phyloP scores from a whole-genome alignment of 257 asterid species.

The Jasminum sambac region DNA sequence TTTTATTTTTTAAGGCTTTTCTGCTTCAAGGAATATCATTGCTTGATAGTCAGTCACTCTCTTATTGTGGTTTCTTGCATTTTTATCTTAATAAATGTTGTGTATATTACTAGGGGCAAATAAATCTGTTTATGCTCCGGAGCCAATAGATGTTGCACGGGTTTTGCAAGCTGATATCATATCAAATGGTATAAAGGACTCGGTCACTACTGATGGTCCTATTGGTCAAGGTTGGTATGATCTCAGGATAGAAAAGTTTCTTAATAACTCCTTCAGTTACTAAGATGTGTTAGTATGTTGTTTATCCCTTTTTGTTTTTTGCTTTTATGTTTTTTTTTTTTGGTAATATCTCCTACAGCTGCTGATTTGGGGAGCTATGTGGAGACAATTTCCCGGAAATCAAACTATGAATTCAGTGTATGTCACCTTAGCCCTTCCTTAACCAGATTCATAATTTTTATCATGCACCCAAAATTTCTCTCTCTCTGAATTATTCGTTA shows the following conservation, averaged over 20 bases:
- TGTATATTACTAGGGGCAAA: constrained; percentile 58
- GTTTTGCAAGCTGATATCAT: constrained; percentile 76
- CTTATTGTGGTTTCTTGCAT: neutral
- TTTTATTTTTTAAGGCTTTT: neutral
- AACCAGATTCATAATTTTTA: neutral
- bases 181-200: constrained; percentile 51
- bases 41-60: neutral
- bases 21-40: neutral
- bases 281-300: neutral
- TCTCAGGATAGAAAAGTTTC: neutral
- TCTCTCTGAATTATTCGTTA: neutral
- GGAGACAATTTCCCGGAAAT: constrained; percentile 69
- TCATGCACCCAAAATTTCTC: neutral
- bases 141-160: constrained; percentile 84
- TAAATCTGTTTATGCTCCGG: constrained; percentile 88
- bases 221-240: constrained; percentile 65
- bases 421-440: constrained; percentile 25
- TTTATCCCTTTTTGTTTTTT: no score
- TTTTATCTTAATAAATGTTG: constrained; percentile 7
- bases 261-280: neutral
- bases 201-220: constrained; percentile 58
- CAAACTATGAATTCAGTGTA: constrained; percentile 83
- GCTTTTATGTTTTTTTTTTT: no score
- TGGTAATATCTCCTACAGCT: constrained; percentile 28
- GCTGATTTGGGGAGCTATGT: constrained; percentile 62